A percentile compares a stretch with the other conserved stretches of the same genome.
phyloP scores from a whole-genome alignment of 768 basidiomycete species.

The Rossbeevera mucosa region DNA sequence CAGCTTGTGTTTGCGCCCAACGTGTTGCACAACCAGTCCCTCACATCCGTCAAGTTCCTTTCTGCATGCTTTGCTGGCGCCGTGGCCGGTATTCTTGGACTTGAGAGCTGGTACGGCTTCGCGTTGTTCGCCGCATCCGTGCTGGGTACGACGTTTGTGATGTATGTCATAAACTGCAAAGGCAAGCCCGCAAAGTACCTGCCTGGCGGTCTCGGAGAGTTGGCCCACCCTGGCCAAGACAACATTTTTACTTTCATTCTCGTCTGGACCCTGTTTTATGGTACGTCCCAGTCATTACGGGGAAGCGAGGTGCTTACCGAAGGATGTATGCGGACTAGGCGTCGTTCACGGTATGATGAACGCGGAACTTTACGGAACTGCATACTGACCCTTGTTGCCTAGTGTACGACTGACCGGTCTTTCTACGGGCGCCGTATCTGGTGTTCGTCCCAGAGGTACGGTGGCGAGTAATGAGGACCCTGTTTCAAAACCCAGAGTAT shows the following conservation, averaged over 20 bases:
- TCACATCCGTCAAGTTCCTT: slow-evolving; percentile 71
- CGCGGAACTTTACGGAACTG: neutral
- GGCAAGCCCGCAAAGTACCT: slow-evolving; percentile 60
- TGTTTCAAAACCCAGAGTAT: neutral
- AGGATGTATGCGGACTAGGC: slow-evolving; percentile 23
- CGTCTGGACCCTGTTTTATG: slow-evolving; percentile 92
- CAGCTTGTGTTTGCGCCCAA: slow-evolving; percentile 67
- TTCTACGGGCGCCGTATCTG: neutral
- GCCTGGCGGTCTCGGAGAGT: slow-evolving; percentile 57
- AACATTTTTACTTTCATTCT: slow-evolving; percentile 88
- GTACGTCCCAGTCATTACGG: slow-evolving; percentile 39
- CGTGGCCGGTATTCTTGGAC: slow-evolving; percentile 82
- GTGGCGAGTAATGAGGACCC: neutral
- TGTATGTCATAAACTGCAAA: slow-evolving; percentile 68
- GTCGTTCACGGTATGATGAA: slow-evolving; percentile 44
- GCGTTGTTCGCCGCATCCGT: slow-evolving; percentile 67
- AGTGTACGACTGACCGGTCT: slow-evolving; percentile 40
- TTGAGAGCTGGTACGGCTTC: slow-evolving; percentile 83
- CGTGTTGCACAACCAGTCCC: slow-evolving; percentile 55
- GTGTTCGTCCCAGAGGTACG: neutral
- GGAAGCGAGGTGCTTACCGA: neutral
- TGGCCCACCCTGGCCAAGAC: slow-evolving; percentile 85
- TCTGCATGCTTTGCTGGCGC: slow-evolving; percentile 84
- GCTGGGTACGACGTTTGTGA: slow-evolving; percentile 58
- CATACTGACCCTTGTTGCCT: slow-evolving; percentile 15